Percentiles rank a stretch among this genome's conserved stretches.
Conservation (phyloP, 1,139 yeast species). For the Geotrichum siamense region DNA sequence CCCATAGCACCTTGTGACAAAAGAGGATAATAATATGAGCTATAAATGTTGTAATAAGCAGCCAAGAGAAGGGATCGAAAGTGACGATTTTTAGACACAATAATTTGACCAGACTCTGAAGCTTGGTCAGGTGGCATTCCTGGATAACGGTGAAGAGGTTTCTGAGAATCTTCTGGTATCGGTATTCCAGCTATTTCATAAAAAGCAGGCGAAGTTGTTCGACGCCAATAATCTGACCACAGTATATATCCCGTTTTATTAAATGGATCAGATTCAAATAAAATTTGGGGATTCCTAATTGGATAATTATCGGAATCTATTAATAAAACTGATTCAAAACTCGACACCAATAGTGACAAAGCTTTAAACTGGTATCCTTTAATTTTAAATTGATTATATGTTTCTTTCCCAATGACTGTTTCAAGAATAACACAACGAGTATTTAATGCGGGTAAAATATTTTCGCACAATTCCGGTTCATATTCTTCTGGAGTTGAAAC, state of each 20-base stretch:
- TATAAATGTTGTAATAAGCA: conserved; percentile 69
- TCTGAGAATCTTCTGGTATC: conserved; percentile 33
- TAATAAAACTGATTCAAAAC: conserved; percentile 69
- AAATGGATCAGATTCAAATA: conserved; percentile 52
- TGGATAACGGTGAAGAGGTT: conserved; percentile 59
- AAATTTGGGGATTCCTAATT: conserved; percentile 46
- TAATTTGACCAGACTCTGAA: conserved; percentile 75
- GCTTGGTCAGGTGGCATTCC: conserved; percentile 77
- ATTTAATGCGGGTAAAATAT: conserved; percentile 55
- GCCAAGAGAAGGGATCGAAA: conserved; percentile 58
- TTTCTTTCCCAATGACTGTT: conserved; percentile 46
- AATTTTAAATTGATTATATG: conserved; percentile 43
- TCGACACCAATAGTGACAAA: conserved; percentile 62
- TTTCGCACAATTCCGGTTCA: conserved; percentile 59
- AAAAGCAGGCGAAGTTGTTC: conserved; percentile 62
- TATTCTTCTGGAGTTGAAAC: conserved; percentile 65
- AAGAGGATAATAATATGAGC: conserved; percentile 72
- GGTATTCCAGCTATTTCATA: conserved; percentile 56
- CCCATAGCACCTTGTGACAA: conserved; percentile 82
- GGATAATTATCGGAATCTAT: conserved; percentile 76
- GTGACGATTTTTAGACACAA: conserved; percentile 61
- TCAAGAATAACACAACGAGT: conserved; percentile 65
- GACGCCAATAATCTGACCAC: conserved; percentile 82
- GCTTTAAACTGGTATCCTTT: conserved; percentile 77
- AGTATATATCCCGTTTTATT: conserved; percentile 51